A percentile compares a stretch with the other conserved stretches of the same genome.
Conservation (phyloP, 306 rosid species). For the barrel medic (Medicago truncatula) region MtrunA17r5.0-ANR NC_053049.1:14146001-14146500, state of each 20-base stretch:
- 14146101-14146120: slow-evolving; percentile 17
- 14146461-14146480: slow-evolving; percentile 14
- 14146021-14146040: neutral
- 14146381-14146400: slow-evolving; percentile 36
- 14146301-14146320: slow-evolving; percentile 9
- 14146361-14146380: slow-evolving; percentile 27
- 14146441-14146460: too few species aligned
- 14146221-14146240: neutral
- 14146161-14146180: slow-evolving; percentile 36
- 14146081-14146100: too few species aligned
- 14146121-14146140: neutral
- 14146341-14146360: slow-evolving; percentile 21
- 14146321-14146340: slow-evolving; percentile 29
- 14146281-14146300: slow-evolving; percentile 1
- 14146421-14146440: slow-evolving; percentile 23
- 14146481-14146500: neutral
- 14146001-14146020: neutral
- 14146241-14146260: too few species aligned
- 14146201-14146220: slow-evolving; percentile 20
- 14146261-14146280: neutral
- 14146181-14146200: neutral
- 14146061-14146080: neutral
- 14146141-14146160: slow-evolving; percentile 19
- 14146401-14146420: slow-evolving; percentile 18
- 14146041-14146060: neutral